Evolutionary conservation across 257 asterid genomes (phyloP).

Genomic region (Plantago ovata): DNA sequence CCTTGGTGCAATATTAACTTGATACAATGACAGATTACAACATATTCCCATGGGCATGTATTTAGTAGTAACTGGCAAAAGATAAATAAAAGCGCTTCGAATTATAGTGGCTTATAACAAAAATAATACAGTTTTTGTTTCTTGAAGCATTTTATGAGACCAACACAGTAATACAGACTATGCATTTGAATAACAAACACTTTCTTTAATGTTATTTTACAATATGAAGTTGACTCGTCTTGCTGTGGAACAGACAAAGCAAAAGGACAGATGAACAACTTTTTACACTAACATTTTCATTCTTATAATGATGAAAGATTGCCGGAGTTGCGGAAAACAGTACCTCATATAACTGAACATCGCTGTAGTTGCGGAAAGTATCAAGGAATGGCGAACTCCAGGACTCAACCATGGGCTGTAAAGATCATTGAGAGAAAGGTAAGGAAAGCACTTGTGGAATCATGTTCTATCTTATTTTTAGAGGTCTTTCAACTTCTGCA

Average conservation of each 20-base stretch:
- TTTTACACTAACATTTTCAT: background rate
- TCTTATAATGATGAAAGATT: conserved; percentile 16
- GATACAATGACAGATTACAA: too few relatives aligned
- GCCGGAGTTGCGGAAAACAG: conserved; percentile 42
- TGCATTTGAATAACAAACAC: background rate
- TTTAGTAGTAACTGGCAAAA: too few relatives aligned
- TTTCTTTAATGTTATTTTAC: too few relatives aligned
- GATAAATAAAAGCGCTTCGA: too few relatives aligned
- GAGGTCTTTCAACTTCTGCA: background rate
- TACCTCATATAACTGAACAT: conserved; percentile 73
- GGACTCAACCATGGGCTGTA: conserved; percentile 76
- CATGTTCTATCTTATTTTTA: conserved; percentile 2
- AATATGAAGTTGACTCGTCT: too few relatives aligned
- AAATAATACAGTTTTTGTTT: conserved; percentile 8
- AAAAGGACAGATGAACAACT: background rate
- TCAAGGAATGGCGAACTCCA: conserved; percentile 72
- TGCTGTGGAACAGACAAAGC: too few relatives aligned
- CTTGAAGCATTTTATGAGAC: conserved; percentile 16
- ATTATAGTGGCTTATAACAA: background rate
- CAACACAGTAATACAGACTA: conserved; percentile 1
- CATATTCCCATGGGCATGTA: conserved; percentile 5
- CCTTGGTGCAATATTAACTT: too few relatives aligned
- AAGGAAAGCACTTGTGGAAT: conserved; percentile 2
- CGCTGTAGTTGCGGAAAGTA: conserved; percentile 47
- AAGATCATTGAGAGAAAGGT: conserved; percentile 18